Evolutionary conservation across 208 protist genomes (phyloP).

Genomic region (Leishmania aethiopica): DNA sequence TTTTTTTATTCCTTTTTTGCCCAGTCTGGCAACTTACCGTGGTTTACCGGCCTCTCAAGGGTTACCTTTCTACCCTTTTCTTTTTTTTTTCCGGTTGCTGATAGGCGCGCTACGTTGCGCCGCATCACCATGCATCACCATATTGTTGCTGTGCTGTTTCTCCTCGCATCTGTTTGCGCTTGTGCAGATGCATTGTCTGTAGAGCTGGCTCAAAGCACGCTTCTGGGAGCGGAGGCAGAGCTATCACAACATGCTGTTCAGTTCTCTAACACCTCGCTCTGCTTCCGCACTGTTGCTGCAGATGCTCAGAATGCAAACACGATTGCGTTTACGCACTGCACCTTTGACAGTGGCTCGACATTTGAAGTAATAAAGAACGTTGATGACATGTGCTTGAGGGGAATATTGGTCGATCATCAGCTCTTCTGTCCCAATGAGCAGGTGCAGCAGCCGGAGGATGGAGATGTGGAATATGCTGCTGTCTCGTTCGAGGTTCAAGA

Average conservation of each 20-base stretch:
- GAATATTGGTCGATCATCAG: constrained; percentile 45
- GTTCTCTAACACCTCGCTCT: constrained; percentile 42
- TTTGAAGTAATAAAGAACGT: constrained; percentile 34
- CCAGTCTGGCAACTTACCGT: too few relatives aligned
- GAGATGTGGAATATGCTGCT: constrained; percentile 18
- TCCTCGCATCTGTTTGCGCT: constrained; percentile 1
- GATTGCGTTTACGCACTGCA: constrained; percentile 31
- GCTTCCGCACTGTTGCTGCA: constrained; percentile 25
- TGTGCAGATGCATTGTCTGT: constrained; percentile 32
- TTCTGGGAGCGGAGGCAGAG: constrained; percentile 3
- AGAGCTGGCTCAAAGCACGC: constrained; percentile 2
- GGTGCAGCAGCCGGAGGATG: constrained; percentile 21
- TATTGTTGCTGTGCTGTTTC: constrained; percentile 13
- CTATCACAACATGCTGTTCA: constrained; percentile 31
- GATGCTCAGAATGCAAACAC: constrained; percentile 8
- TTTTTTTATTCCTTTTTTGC: not conserved
- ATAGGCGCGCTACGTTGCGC: not conserved
- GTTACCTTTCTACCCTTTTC: not conserved
- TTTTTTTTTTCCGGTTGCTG: not conserved
- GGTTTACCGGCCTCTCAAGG: not conserved
- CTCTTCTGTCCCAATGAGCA: constrained; percentile 53
- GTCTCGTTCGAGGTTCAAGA: constrained; percentile 7
- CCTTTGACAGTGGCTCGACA: constrained; percentile 51
- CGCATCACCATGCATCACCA: not conserved
- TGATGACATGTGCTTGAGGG: constrained; percentile 51